These are phyloP conservation scores for Diplodia scrobiculata DNA, from an alignment of 2,329 filamentous ascomycete genomes.

Conservation along the genomic window DNA sequence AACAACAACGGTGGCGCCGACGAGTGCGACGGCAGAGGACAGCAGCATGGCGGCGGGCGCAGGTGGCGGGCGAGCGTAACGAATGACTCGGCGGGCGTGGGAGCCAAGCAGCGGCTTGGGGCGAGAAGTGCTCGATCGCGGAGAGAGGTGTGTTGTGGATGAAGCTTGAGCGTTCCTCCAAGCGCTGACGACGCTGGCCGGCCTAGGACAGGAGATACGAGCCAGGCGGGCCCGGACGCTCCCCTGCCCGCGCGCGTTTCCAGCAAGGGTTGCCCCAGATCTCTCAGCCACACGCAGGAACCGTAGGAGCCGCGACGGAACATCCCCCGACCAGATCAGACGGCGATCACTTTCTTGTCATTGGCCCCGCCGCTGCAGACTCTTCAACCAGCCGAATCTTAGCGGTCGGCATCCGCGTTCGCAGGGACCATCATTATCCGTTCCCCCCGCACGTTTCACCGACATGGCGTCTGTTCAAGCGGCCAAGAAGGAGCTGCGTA, in stretches of 20 bases:
- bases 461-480: conserved; percentile 51
- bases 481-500: conserved; percentile 76
- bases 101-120: conserved; percentile 2
- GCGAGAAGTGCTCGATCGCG: conserved; percentile 1
- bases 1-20: conserved; percentile 43
- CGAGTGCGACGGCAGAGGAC: conserved; percentile 20
- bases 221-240: conserved; percentile 7
- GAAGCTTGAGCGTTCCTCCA: conserved; percentile 11
- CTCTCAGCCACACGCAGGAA: conserved; percentile 24
- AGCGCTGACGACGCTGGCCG: conserved; percentile 14
- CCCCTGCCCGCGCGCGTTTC: conserved; percentile 5
- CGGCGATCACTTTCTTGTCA: conserved; percentile 10
- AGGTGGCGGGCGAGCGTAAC: conserved; percentile 26
- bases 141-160: conserved; percentile 15
- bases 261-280: conserved; percentile 21
- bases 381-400: conserved; percentile 6
- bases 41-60: conserved; percentile 16
- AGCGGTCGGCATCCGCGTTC: not conserved
- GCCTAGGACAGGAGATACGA: conserved; percentile 1
- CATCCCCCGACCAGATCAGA: not conserved
- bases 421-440: not conserved
- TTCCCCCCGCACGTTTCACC: not conserved
- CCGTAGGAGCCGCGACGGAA: conserved; percentile 15
- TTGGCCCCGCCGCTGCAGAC: conserved; percentile 10
- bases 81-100: conserved; percentile 27